Conservation (phyloP, 805 yeast species). For the Candida suzukii region DNA sequence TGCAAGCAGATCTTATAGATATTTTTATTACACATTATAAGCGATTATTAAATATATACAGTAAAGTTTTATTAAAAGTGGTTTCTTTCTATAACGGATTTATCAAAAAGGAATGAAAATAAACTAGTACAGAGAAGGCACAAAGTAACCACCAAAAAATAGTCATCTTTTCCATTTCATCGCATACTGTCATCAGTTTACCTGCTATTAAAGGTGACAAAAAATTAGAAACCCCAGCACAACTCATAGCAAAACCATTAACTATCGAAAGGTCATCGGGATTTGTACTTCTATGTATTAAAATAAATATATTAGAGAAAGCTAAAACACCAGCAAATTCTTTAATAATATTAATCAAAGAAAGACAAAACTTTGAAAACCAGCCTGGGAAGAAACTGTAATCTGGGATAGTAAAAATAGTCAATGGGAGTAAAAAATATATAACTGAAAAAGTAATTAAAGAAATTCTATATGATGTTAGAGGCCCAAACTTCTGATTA, state of each 20-base stretch:
- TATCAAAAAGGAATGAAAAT: conserved; percentile 1
- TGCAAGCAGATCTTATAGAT: no score
- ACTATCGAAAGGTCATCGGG: conserved; percentile 49
- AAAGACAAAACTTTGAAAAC: conserved; percentile 18
- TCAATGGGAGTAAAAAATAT: conserved; percentile 39
- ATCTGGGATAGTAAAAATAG: conserved; percentile 33
- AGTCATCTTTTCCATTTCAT: neutral
- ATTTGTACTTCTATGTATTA: conserved; percentile 48
- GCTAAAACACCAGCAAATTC: conserved; percentile 36
- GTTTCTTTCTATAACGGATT: neutral
- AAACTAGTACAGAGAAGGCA: neutral
- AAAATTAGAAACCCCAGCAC: conserved; percentile 45
- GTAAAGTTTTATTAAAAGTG: no score
- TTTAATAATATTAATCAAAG: conserved; percentile 9
- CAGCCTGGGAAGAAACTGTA: conserved; percentile 14
- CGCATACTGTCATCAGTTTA: conserved; percentile 1
- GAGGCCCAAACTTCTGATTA: conserved; percentile 39
- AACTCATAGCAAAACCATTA: conserved; percentile 50
- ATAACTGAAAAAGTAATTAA: conserved; percentile 36
- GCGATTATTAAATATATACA: no score
- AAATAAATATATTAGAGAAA: conserved; percentile 43
- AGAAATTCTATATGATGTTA: conserved; percentile 34
- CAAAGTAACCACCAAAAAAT: conserved; percentile 3
- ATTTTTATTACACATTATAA: no score
- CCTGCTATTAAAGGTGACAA: conserved; percentile 55